Evolutionary conservation across 192 early-diverging fungal species (phyloP).

Genomic region (Globomyces pollinis-pini): DNA sequence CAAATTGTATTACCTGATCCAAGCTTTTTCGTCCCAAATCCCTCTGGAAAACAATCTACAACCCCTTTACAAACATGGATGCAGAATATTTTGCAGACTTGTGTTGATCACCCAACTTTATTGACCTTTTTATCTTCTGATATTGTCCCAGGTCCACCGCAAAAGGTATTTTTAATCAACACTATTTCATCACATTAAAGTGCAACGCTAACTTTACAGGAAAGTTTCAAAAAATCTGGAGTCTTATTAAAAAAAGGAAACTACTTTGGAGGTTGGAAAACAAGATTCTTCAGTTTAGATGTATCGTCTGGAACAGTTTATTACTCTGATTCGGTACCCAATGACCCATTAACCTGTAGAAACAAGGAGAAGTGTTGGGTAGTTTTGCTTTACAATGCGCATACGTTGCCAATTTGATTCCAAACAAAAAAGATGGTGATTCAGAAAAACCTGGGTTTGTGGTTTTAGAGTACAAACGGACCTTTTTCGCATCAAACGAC

Average conservation of each 20-base stretch:
- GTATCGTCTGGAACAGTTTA: constrained; percentile 10
- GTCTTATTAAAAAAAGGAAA: constrained; percentile 83
- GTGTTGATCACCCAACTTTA: neutral
- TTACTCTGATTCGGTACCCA: constrained; percentile 33
- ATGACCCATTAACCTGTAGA: constrained; percentile 61
- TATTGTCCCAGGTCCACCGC: neutral
- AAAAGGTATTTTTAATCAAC: neutral
- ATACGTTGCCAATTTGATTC: neutral
- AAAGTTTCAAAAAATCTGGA: constrained; percentile 31
- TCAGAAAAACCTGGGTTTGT: constrained; percentile 70
- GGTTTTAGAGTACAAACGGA: constrained; percentile 67
- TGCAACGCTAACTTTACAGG: no score
- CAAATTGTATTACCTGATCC: neutral
- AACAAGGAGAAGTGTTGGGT: constrained; percentile 72
- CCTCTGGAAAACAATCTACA: neutral
- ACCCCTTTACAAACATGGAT: neutral
- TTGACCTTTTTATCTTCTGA: neutral
- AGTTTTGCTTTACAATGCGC: constrained; percentile 45
- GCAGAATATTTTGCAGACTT: neutral
- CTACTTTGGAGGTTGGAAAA: constrained; percentile 96
- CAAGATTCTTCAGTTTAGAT: constrained; percentile 73
- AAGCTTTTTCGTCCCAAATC: neutral
- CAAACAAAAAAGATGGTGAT: constrained; percentile 7
- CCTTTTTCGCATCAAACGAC: constrained; percentile 10
- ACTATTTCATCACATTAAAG: no score